Conservation (phyloP, 495 filamentous ascomycete genomes). For the Oleoguttula mirabilis region DNA sequence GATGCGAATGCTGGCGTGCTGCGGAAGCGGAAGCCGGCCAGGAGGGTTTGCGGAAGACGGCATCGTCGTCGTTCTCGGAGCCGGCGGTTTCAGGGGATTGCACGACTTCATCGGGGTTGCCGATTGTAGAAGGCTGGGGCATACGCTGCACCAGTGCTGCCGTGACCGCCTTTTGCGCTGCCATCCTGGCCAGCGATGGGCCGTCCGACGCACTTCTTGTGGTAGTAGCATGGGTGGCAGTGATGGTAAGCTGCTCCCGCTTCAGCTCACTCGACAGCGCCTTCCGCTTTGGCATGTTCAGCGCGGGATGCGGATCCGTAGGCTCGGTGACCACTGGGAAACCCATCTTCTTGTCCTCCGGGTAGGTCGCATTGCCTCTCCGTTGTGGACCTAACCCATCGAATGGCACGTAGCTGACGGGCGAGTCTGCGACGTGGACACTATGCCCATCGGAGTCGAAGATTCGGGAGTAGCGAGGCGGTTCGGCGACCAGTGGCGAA, state of each 20-base stretch:
- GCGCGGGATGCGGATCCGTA: constrained; percentile 18
- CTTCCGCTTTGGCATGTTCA: constrained; percentile 30
- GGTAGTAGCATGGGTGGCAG: background rate
- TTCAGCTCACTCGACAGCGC: constrained; percentile 27
- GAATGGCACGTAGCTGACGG: constrained; percentile 23
- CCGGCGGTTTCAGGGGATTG: background rate
- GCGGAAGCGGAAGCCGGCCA: constrained; percentile 26
- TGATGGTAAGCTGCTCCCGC: background rate
- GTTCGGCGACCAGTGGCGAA: constrained; percentile 7
- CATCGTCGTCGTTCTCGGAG: constrained; percentile 1
- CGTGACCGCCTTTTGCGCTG: constrained; percentile 9
- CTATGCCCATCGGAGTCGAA: constrained; percentile 16
- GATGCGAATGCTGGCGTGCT: constrained; percentile 6
- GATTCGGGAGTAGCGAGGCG: constrained; percentile 26
- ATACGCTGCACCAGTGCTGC: constrained; percentile 5
- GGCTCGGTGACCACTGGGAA: background rate
- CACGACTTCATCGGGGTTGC: background rate
- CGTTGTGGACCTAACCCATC: constrained; percentile 24
- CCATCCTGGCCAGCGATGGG: constrained; percentile 4
- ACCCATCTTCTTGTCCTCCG: constrained; percentile 12
- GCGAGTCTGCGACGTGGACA: constrained; percentile 22
- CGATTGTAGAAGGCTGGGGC: background rate
- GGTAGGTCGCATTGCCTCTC: constrained; percentile 21
- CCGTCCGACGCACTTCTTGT: constrained; percentile 9
- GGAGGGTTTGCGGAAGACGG: constrained; percentile 24